Base-by-base conservation (phyloP, 768 basidiomycete genomes). In the Plicaturopsis crispa region DNA sequence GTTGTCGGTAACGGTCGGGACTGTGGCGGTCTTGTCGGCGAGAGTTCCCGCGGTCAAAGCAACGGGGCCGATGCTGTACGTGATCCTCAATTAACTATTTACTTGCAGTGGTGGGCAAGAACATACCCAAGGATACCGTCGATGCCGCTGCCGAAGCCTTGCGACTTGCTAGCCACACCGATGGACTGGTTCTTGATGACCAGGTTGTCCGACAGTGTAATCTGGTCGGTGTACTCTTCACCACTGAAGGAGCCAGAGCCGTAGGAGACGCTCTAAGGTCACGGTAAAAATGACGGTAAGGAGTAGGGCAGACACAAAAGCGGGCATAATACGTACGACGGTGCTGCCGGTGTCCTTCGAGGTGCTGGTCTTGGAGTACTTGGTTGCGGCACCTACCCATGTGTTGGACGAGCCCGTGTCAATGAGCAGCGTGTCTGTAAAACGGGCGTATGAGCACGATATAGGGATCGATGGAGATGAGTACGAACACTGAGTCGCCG, bases 91-190 rank as follows among this genome's bases (percentile, higher is more conserved):
- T 17, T 22, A 23, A 33, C 6, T 20, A n/a, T n/a, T n/a, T n/a
- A n/a, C n/a, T n/a, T n/a, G n/a, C n/a, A n/a, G n/a, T 31, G 24
- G 28, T 28, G 24, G 17, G 35, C 14, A 28, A 12, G 4, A 14
- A 46, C 64, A 23, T 55, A 80, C 77, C 80, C 80, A 18, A 83
- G 44, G 44, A 84, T 81, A 8, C 80, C 80, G 47, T 83, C 81
- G 16, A 74, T 63, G 33, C 48, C 70, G 26, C 67, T 71, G 0
- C 41, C 22, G 48, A 74, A 72, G 4, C 72, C 80, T 2, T 36
- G 14, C 1, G 72, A 64, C 0, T 17, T 51, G 4, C 60, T 52
- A 13, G 81, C 78, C 35, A 76, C 79, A 48, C 81, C 81, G 36
- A 84, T 80, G 6, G 78, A 80, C 49, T 84, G 82, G 4, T 53